Evolutionary conservation across 306 rosid species (phyloP).

Genomic region (Senna siamea): DNA sequence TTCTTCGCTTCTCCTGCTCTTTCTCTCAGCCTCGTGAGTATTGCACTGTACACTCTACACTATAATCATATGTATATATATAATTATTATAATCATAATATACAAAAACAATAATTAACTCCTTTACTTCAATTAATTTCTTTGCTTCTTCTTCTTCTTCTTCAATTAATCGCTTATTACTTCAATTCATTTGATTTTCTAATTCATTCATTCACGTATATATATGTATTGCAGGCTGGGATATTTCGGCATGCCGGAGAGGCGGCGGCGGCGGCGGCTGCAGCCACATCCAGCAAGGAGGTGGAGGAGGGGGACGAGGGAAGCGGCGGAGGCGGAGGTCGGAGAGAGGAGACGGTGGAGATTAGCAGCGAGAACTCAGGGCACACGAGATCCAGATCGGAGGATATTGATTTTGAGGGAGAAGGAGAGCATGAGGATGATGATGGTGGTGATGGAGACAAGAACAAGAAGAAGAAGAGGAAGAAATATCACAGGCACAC

Average conservation of each 20-base stretch:
- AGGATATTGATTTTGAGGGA: constrained; percentile 69
- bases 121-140: too few relatives aligned
- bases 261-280: constrained; percentile 35
- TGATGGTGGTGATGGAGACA: constrained; percentile 49
- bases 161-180: too few relatives aligned
- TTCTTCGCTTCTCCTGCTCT: constrained; percentile 93
- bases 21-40: constrained; percentile 84
- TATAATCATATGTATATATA: too few relatives aligned
- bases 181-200: too few relatives aligned
- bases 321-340: constrained; percentile 65
- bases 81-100: too few relatives aligned
- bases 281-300: too few relatives aligned
- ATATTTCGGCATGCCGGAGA: constrained; percentile 76
- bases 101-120: too few relatives aligned
- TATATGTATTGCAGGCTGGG: constrained; percentile 63
- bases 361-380: constrained; percentile 90
- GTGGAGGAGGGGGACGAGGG: constrained; percentile 92
- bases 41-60: too few relatives aligned
- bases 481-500: constrained; percentile 97
- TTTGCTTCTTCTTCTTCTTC: too few relatives aligned
- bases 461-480: constrained; percentile 72
- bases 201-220: too few relatives aligned
- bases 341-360: constrained; percentile 66
- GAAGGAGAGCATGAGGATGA: constrained; percentile 66
- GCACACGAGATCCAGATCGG: constrained; percentile 83